phyloP scores from a whole-genome alignment of 208 protist genomes.

The Acanthamoeba lenticulata region DNA sequence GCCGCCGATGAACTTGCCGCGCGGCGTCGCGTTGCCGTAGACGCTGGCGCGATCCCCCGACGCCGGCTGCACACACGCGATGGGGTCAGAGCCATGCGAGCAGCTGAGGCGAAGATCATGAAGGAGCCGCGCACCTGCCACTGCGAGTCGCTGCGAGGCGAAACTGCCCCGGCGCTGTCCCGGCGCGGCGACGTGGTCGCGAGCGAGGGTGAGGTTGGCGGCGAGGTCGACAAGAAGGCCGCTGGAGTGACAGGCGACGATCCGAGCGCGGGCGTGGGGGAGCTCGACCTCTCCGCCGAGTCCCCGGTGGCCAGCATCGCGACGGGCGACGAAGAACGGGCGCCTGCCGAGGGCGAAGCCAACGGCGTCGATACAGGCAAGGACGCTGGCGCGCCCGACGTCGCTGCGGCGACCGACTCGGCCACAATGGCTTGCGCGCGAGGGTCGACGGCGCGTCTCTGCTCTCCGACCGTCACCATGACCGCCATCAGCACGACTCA shows the following conservation, averaged over 20 bases:
- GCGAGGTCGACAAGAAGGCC: too few species aligned
- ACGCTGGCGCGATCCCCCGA: neutral
- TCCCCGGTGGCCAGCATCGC: too few species aligned
- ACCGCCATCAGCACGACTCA: neutral
- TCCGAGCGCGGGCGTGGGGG: too few species aligned
- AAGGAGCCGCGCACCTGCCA: neutral
- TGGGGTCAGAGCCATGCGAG: too few species aligned
- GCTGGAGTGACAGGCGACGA: too few species aligned
- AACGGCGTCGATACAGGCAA: too few species aligned
- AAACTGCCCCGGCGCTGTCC: neutral
- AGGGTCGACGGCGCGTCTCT: neutral
- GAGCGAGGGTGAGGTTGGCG: neutral
- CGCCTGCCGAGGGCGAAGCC: too few species aligned
- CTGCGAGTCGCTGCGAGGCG: too few species aligned
- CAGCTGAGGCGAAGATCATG: neutral
- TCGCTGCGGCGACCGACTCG: neutral
- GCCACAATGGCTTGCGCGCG: neutral
- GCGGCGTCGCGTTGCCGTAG: neutral
- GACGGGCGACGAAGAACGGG: too few species aligned
- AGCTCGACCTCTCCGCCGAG: too few species aligned
- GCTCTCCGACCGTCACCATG: neutral
- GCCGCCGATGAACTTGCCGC: neutral
- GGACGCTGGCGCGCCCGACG: too few species aligned
- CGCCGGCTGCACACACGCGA: neutral
- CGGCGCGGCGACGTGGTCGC: neutral